Conservation (phyloP, 805 yeast genomes). For the Candida germanica region DNA sequence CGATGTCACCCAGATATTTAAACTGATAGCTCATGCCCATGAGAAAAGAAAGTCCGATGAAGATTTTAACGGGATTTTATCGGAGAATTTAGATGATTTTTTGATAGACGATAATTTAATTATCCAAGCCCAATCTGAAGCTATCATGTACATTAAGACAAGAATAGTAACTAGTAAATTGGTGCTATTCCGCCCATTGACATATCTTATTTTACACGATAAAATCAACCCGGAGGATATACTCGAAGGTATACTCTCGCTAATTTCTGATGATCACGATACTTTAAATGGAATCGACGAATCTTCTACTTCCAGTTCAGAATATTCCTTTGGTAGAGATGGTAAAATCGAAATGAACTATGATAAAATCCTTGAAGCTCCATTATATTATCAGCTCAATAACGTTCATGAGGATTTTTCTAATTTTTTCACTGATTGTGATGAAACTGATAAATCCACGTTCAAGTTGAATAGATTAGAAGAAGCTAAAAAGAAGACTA, state of each 20-base stretch:
- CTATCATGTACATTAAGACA: constrained; percentile 37
- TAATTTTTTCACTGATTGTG: constrained; percentile 17
- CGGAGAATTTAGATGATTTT: constrained; percentile 30
- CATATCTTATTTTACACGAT: constrained; percentile 30
- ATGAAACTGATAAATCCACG: constrained; percentile 17
- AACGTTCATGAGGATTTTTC: constrained; percentile 32
- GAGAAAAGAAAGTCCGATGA: constrained; percentile 14
- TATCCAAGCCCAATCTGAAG: constrained; percentile 33
- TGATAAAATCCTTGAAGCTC: constrained; percentile 21
- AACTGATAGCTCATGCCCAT: constrained; percentile 22
- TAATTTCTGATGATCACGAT: constrained; percentile 8
- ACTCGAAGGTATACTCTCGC: constrained; percentile 23
- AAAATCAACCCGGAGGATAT: constrained; percentile 25
- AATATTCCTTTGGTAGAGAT: constrained; percentile 2
- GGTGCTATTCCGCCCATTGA: constrained; percentile 31
- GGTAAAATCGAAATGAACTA: constrained; percentile 7
- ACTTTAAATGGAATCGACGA: not conserved
- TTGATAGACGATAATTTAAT: constrained; percentile 32
- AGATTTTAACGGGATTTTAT: constrained; percentile 3
- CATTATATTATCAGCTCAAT: constrained; percentile 24
- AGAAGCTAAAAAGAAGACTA: constrained; percentile 22
- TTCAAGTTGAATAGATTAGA: constrained; percentile 13
- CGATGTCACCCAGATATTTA: constrained; percentile 28
- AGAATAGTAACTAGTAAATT: constrained; percentile 32
- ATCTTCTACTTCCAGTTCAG: constrained; percentile 6